These are phyloP conservation scores for Malus hybrid DNA, from an alignment of 331 rosid species.

Conservation along the genomic window DNA sequence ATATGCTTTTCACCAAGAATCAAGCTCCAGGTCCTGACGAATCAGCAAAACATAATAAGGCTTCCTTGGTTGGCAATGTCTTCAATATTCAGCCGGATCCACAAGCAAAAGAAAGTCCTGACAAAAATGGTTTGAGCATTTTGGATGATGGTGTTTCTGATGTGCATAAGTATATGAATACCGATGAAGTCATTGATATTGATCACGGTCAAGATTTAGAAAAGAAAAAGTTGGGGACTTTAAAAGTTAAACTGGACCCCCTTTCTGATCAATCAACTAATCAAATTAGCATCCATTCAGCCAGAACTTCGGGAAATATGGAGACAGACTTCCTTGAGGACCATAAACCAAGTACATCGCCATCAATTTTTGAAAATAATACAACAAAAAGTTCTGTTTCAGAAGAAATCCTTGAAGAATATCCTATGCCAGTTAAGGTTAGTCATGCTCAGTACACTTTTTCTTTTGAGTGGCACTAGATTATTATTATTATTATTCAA, in stretches of 20 bases:
- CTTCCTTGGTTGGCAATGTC: slow-evolving; percentile 8
- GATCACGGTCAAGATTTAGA: slow-evolving; percentile 17
- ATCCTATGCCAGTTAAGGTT: slow-evolving; percentile 46
- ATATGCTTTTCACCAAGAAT: slow-evolving; percentile 20
- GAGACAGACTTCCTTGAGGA: slow-evolving; percentile 25
- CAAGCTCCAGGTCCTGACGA: slow-evolving; percentile 17
- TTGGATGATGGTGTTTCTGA: slow-evolving; percentile 13
- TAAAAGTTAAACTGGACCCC: slow-evolving; percentile 25
- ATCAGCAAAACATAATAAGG: slow-evolving; percentile 12
- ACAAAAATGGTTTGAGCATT: slow-evolving; percentile 11
- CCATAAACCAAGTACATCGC: slow-evolving; percentile 20
- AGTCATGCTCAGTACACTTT: slow-evolving; percentile 17
- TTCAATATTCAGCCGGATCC: slow-evolving; percentile 13
- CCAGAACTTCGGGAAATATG: slow-evolving; percentile 22
- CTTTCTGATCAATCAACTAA: slow-evolving; percentile 17
- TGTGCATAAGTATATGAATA: slow-evolving; percentile 1
- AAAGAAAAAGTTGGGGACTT: slow-evolving; percentile 21
- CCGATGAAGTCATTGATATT: slow-evolving; percentile 17
- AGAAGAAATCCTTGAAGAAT: slow-evolving; percentile 18
- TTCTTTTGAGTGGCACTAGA: not conserved
- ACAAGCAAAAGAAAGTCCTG: slow-evolving; percentile 23
- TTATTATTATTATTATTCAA: not conserved
- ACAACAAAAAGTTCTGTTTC: slow-evolving; percentile 26
- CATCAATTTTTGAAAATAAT: slow-evolving; percentile 12
- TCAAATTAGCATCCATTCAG: slow-evolving; percentile 16